These are phyloP conservation scores for Zostera marina DNA, from an alignment of 116 monocot species.

Conservation along the genomic window DNA sequence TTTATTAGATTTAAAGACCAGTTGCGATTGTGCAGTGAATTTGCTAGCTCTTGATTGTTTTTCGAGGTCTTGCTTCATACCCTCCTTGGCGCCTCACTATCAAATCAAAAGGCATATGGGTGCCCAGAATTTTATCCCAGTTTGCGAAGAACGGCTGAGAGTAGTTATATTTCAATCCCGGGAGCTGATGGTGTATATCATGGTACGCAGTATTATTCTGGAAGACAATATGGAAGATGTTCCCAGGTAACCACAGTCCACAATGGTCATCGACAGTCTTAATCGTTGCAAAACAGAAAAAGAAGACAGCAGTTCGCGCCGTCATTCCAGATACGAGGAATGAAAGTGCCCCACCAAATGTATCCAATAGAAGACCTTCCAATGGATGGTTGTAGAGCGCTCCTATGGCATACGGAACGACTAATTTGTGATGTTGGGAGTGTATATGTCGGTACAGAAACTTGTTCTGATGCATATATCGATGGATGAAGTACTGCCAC, in stretches of 20 bases:
- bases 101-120: slow-evolving; percentile 54
- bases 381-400: slow-evolving; percentile 86
- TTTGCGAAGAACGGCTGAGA: slow-evolving; percentile 77
- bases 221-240: slow-evolving; percentile 60
- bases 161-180: slow-evolving; percentile 69
- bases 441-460: slow-evolving; percentile 73
- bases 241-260: slow-evolving; percentile 63
- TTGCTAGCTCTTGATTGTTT: background rate
- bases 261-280: slow-evolving; percentile 86
- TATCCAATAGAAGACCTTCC: slow-evolving; percentile 77
- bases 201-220: slow-evolving; percentile 87
- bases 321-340: slow-evolving; percentile 72
- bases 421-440: slow-evolving; percentile 62
- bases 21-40: no score
- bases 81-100: slow-evolving; percentile 45
- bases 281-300: slow-evolving; percentile 71
- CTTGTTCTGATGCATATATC: slow-evolving; percentile 86
- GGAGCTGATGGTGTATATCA: slow-evolving; percentile 90
- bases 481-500: slow-evolving; percentile 82
- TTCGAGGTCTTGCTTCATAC: slow-evolving; percentile 38
- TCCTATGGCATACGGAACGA: slow-evolving; percentile 76
- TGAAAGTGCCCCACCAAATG: slow-evolving; percentile 72
- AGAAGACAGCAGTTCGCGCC: slow-evolving; percentile 49
- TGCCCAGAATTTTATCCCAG: slow-evolving; percentile 70
- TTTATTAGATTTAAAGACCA: no score